Conservation (phyloP, 2,329 filamentous ascomycete genomes). For the Coniochaeta sp. region DNA sequence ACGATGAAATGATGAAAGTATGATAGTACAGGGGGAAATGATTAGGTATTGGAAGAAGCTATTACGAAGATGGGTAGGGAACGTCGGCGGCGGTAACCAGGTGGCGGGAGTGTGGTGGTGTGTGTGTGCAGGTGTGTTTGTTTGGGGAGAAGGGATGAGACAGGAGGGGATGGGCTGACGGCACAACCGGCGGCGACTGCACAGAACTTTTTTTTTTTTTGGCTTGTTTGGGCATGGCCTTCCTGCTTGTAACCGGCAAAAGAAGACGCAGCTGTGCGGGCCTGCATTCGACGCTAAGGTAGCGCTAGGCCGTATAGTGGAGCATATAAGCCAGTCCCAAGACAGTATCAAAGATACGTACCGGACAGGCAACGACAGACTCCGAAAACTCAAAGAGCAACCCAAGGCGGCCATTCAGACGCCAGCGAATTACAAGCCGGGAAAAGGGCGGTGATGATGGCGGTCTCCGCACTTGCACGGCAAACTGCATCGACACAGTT, state of each 20-base stretch:
- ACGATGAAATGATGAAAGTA: not conserved
- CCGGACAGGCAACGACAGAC: no score
- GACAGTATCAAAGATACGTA: no score
- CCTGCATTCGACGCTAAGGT: not conserved
- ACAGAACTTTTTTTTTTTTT: constrained; percentile 17
- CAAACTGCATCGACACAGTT: not conserved
- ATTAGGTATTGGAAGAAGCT: not conserved
- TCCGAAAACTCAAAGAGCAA: no score
- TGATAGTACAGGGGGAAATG: not conserved
- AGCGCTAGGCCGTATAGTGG: not conserved
- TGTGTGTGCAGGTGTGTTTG: no score
- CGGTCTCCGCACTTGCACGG: not conserved
- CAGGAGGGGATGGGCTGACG: constrained; percentile 2
- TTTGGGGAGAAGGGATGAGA: constrained; percentile 1
- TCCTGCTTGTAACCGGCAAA: not conserved
- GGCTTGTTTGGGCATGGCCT: constrained; percentile 7
- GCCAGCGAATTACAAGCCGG: not conserved
- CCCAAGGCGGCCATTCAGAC: not conserved
- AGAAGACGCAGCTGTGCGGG: not conserved
- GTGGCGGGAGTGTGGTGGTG: constrained; percentile 1
- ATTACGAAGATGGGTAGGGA: not conserved
- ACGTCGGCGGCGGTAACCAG: not conserved
- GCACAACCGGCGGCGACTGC: constrained; percentile 1
- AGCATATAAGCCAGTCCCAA: no score
- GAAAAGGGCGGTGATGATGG: not conserved